Evolutionary conservation across 75 land plant genomes (phyloP).

Genomic region (Pinus taeda): DNA sequence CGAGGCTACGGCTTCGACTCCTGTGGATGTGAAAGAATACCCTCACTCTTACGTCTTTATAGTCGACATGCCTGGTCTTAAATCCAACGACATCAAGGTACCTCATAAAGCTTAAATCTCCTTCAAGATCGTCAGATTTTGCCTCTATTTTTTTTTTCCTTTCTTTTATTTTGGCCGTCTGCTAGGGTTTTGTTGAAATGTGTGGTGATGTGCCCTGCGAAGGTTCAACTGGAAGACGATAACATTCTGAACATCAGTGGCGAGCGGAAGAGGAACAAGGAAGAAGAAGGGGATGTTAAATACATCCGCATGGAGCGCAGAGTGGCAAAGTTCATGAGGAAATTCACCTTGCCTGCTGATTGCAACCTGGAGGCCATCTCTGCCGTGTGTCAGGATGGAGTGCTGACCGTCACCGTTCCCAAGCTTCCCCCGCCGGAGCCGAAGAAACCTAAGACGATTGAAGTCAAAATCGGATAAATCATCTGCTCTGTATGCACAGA

Average conservation of each 20-base stretch:
- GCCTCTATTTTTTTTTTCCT: too few relatives aligned
- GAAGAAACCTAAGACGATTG: constrained; percentile 31
- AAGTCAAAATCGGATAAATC: constrained; percentile 19
- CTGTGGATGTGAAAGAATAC: constrained; percentile 61
- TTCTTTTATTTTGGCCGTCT: too few relatives aligned
- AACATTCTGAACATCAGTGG: constrained; percentile 42
- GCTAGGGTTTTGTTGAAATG: too few relatives aligned
- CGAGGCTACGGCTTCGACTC: constrained; percentile 45
- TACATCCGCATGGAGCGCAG: constrained; percentile 42
- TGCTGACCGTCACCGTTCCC: constrained; percentile 40
- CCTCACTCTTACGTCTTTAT: constrained; percentile 48
- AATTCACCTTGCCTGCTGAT: constrained; percentile 41
- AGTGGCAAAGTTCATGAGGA: constrained; percentile 43
- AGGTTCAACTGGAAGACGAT: constrained; percentile 56
- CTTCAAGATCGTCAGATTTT: too few relatives aligned
- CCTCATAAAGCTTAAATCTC: not conserved
- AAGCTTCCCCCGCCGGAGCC: constrained; percentile 48
- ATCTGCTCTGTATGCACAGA: too few relatives aligned
- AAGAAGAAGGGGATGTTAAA: constrained; percentile 25
- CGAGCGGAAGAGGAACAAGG: constrained; percentile 40
- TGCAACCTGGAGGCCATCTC: constrained; percentile 33
- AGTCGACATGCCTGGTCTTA: constrained; percentile 64
- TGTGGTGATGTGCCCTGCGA: not conserved
- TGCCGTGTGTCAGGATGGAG: constrained; percentile 45
- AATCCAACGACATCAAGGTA: constrained; percentile 49